These are phyloP conservation scores for Ceratocystis huliohia DNA, from an alignment of 2,329 filamentous ascomycete genomes.

Conservation along the genomic window DNA sequence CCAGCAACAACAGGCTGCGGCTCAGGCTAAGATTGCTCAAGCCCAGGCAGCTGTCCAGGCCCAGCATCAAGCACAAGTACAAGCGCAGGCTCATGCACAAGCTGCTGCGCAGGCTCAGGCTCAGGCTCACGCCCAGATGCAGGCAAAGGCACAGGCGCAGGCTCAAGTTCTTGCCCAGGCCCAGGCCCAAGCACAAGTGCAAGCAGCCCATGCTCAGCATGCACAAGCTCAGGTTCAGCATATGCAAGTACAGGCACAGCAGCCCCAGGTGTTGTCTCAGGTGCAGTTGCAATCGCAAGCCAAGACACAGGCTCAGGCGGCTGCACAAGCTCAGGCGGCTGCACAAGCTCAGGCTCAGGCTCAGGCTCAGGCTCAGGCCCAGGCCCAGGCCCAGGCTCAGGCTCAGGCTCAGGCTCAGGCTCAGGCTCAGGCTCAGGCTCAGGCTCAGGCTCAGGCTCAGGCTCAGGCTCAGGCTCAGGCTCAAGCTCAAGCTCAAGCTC, in stretches of 20 bases:
- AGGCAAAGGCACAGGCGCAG: constrained; percentile 21
- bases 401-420: constrained; percentile 12
- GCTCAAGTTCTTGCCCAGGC: constrained; percentile 25
- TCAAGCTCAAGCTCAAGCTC: constrained; percentile 20
- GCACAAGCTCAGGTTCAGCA: constrained; percentile 25
- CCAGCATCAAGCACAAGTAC: constrained; percentile 21
- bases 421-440: constrained; percentile 18
- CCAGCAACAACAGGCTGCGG: constrained; percentile 34
- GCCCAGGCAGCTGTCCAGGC: constrained; percentile 22
- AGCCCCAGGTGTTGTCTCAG: constrained; percentile 18
- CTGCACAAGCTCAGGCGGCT: constrained; percentile 15
- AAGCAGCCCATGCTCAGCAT: constrained; percentile 13
- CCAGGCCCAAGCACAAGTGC: constrained; percentile 23
- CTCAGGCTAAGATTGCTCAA: constrained; percentile 26
- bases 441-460: constrained; percentile 21
- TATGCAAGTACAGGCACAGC: constrained; percentile 8
- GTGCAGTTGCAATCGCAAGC: constrained; percentile 24
- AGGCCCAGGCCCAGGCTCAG: constrained; percentile 21
- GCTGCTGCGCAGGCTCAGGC: constrained; percentile 30
- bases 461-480: constrained; percentile 15
- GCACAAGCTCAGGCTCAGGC: constrained; percentile 22
- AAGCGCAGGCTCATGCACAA: constrained; percentile 23
- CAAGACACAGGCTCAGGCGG: constrained; percentile 21
- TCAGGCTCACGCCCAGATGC: constrained; percentile 26
- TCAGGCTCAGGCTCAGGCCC: constrained; percentile 25